Base-by-base conservation (phyloP, 192 early-diverging fungal species). In the Cetraspora pellucida region DNA sequence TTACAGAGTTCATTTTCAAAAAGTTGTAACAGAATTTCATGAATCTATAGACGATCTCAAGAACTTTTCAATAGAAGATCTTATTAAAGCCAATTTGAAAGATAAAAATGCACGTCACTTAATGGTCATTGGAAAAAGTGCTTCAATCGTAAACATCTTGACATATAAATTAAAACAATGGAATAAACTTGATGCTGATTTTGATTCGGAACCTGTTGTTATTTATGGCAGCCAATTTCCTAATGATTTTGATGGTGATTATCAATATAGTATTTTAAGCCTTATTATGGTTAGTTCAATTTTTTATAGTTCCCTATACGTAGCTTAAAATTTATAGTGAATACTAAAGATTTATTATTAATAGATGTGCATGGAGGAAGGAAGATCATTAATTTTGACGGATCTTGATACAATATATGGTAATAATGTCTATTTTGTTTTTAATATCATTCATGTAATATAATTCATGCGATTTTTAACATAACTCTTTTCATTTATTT, bases 91-190 rank as follows among this genome's bases (percentile, higher is more conserved):
- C 5, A 77, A 77, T 28, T 49, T 77, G 17, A 23, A 47, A 17
- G 75, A 77, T 45, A 4, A 14, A n/a, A 21, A 52, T 49, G 65
- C 63, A 7, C 30, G 75, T 21, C 66, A 77, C 27, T 54, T 77
- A 52, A 52, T 77, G 75, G 25, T 77, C 43, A 77, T 77, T 25
- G 66, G 75, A 7, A 77, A 77, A 69, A 77, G 37, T 27, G 64
- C 54, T 77, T 64, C 60, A 21, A 69, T 77, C 8, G 64, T 77
- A 21, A 69, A 69, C 17, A 74, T 77, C 9, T 46, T 77, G 21
- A 30, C 44, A n/a, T 69, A 73, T 23, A 44, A 69, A 0, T 69
- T 77, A 46, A 77, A 16, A 45, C 37, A 37, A 37, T 37, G 37
- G 37, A 37, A 37, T 37, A 2, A 37, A 37, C 0, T 37, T 6